phyloP scores from a whole-genome alignment of 2,329 filamentous ascomycete genomes.

The Cladophialophora psammophila region DNA sequence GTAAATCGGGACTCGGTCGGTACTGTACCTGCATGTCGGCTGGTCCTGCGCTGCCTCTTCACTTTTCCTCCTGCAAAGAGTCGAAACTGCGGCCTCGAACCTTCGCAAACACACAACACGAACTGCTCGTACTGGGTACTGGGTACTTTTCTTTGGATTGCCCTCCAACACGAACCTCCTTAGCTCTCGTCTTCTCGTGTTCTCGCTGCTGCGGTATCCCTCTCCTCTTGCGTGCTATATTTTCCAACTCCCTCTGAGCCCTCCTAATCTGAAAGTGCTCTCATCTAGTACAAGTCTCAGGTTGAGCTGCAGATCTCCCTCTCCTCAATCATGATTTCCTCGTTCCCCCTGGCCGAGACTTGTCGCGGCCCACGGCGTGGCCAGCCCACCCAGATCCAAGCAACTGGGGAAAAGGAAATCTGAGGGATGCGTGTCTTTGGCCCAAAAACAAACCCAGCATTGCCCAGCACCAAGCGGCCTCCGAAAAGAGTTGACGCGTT shows the following conservation, averaged over 20 bases:
- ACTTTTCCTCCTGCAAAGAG: background rate
- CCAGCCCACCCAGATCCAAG: conserved; percentile 9
- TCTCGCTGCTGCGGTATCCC: background rate
- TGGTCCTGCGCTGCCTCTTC: background rate
- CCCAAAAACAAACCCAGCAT: background rate
- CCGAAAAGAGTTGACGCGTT: conserved; percentile 22
- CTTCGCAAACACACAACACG: background rate
- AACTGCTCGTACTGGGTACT: background rate
- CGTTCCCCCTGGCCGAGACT: conserved; percentile 55
- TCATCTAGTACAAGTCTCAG: conserved; percentile 5
- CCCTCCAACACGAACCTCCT: background rate
- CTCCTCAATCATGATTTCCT: conserved; percentile 59
- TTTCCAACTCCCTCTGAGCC: background rate
- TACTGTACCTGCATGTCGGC: background rate
- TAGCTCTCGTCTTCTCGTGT: background rate
- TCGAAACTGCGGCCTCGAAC: background rate
- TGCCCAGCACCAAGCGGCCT: conserved; percentile 8
- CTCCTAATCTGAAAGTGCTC: conserved; percentile 1
- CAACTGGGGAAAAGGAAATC: conserved; percentile 1
- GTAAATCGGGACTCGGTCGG: background rate
- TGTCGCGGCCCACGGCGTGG: conserved; percentile 8
- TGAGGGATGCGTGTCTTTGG: conserved; percentile 7
- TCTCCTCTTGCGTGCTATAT: background rate
- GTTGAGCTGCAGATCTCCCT: conserved; percentile 19
- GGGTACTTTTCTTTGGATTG: conserved; percentile 6